Conservation (phyloP, 2,329 filamentous ascomycete species). For the Beauveria scarabaeidicola region DNA sequence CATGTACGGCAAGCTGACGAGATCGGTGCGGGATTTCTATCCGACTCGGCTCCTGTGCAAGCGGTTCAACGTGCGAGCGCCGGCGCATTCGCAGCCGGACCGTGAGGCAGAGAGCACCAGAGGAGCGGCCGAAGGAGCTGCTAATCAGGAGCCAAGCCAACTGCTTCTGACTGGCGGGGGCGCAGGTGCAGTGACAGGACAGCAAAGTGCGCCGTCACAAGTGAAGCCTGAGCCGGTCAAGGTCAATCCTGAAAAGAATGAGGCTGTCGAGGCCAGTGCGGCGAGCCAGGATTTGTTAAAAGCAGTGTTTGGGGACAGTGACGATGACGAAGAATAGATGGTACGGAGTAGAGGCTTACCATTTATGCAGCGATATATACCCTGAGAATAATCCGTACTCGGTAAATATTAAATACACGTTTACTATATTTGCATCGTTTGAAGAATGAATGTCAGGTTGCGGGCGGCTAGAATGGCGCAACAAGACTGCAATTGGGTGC, state of each 20-base stretch:
- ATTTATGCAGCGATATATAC: background rate
- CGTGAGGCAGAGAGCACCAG: constrained; percentile 15
- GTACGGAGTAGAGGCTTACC: constrained; percentile 1
- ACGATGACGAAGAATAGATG: constrained; percentile 44
- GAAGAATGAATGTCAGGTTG: background rate
- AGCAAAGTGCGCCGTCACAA: constrained; percentile 9
- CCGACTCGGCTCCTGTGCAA: constrained; percentile 87
- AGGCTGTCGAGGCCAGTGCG: constrained; percentile 55
- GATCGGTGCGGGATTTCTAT: constrained; percentile 62
- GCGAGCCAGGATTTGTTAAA: constrained; percentile 78
- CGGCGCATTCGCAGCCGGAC: constrained; percentile 56
- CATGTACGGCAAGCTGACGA: constrained; percentile 88
- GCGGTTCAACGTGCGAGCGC: constrained; percentile 78
- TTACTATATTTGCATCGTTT: too few relatives aligned
- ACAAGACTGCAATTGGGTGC: background rate
- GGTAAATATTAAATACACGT: background rate
- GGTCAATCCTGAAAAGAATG: constrained; percentile 65
- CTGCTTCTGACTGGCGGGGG: constrained; percentile 7
- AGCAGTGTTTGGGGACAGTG: constrained; percentile 87
- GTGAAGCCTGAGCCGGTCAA: constrained; percentile 20
- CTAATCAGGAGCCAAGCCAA: constrained; percentile 12
- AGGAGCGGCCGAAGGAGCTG: background rate
- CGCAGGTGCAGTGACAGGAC: constrained; percentile 7
- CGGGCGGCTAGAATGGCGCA: background rate
- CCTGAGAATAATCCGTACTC: too few relatives aligned